phyloP scores from a whole-genome alignment of 139 green algal species.

The Mesotaenium endlicherianum region DNA sequence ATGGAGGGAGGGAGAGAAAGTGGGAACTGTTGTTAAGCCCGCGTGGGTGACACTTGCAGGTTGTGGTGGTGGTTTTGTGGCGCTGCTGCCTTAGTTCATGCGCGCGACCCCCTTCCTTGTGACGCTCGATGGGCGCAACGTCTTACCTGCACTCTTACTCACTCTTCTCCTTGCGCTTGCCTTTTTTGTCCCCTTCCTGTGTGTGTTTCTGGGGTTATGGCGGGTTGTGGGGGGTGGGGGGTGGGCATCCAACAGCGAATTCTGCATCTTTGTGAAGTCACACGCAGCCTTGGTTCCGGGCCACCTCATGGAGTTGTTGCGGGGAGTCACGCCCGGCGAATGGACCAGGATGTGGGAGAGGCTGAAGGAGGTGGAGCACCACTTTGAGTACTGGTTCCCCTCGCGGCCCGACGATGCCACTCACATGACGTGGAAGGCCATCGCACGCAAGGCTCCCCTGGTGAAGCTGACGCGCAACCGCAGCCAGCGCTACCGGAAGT shows the following conservation, averaged over 20 bases:
- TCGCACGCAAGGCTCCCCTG: slow-evolving; percentile 14
- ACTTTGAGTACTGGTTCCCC: slow-evolving; percentile 26
- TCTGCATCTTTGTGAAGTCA: slow-evolving; percentile 17
- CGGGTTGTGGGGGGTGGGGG: too few relatives aligned
- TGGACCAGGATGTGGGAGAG: slow-evolving; percentile 26
- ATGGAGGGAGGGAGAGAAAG: background rate
- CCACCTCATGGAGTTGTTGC: slow-evolving; percentile 14
- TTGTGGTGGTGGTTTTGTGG: background rate
- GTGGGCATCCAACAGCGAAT: slow-evolving; percentile 15
- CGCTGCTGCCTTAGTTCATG: too few relatives aligned
- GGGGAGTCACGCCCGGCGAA: background rate
- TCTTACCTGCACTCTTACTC: background rate
- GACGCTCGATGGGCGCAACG: too few relatives aligned
- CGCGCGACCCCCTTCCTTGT: too few relatives aligned
- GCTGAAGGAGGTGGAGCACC: slow-evolving; percentile 24
- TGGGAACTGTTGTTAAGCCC: background rate
- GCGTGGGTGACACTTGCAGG: background rate
- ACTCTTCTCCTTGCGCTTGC: background rate
- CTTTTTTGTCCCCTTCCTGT: background rate
- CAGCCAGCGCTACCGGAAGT: slow-evolving; percentile 6
- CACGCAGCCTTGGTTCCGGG: slow-evolving; percentile 21
- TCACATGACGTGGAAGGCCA: slow-evolving; percentile 16
- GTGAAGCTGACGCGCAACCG: slow-evolving; percentile 4
- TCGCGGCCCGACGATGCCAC: background rate
- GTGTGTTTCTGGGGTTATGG: too few relatives aligned